Evolutionary conservation across 2,329 filamentous ascomycete species (phyloP), one percentile per base, ranked within the genome.

Genomic region (Xylaria digitata): DNA sequence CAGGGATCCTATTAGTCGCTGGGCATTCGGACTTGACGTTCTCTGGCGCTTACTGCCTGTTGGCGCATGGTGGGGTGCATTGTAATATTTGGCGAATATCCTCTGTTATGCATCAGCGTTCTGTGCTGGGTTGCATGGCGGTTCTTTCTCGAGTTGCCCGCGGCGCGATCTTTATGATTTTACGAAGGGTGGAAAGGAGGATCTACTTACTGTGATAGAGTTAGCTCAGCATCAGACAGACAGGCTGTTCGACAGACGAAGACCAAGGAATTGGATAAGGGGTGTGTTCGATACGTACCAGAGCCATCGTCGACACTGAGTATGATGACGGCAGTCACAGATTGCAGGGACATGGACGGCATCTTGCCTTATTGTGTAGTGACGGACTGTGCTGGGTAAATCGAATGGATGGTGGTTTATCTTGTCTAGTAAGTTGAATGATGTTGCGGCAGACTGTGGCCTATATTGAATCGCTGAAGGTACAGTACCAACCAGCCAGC

Each of bases 251-350:
- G 19, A 63, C 54, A 62, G 42, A 45, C 1, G 17, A 37, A 34
- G 26, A 30, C 17, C 8, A 48, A n/a, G 53, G 49, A 40, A 43
- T n/a, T 3, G 32, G 45, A 43, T 30, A 42, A 49, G 40, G 53
- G 19, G 48, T 45, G 17, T 40, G 45, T 50, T 59, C 26, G n/a
- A 52, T 62, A 67, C 67, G 43, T 65, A 70, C 67, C 89, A 68
- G 92, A 92, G 78, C 92, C 92, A 80, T 98, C 95, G 82, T 97
- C 93, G 68, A 90, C 90, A 76, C 91, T 89, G 78, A 94, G 89
- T 74, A 94, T 89, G 73, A 93, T 85, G 79, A 94, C 86, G 77
- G 92, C 92, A 80, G 92, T 91, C 77, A 94, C 86, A 75, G 90
- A 89, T 83, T 91, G 91, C 50, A 94, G 86, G 70, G 90, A 91